These are phyloP conservation scores for Cordyceps cicadae DNA, from an alignment of 2,329 filamentous ascomycete species.

Conservation along the genomic window DNA sequence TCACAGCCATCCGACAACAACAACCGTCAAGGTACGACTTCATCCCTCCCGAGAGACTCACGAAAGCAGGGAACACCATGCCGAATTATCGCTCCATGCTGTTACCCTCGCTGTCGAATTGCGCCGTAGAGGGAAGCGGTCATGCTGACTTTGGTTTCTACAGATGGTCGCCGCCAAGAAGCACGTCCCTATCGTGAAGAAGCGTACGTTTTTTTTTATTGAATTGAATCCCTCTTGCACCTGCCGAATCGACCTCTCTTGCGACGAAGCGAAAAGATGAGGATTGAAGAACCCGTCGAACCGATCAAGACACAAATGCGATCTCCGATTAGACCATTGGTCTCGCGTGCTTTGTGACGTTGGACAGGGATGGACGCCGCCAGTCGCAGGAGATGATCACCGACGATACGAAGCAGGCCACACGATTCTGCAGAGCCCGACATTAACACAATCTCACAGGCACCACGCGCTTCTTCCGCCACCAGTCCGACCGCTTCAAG, in stretches of 20 bases:
- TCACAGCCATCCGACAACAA: constrained; percentile 13
- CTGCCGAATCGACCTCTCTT: neutral
- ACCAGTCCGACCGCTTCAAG: constrained; percentile 97
- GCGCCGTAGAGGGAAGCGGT: constrained; percentile 13
- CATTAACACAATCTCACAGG: constrained; percentile 43
- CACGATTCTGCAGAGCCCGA: neutral
- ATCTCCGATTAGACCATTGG: neutral
- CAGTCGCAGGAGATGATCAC: neutral
- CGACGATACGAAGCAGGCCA: neutral
- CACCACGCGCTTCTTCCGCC: constrained; percentile 91
- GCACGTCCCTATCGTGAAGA: constrained; percentile 99
- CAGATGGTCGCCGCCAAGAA: constrained; percentile 99
- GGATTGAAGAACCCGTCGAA: neutral
- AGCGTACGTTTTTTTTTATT: constrained; percentile 65
- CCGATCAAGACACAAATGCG: neutral
- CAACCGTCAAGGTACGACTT: constrained; percentile 11
- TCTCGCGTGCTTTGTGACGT: neutral
- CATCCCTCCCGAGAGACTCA: neutral
- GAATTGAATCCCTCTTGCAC: neutral
- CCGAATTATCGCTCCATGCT: neutral
- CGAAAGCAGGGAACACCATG: neutral
- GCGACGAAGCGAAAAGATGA: neutral
- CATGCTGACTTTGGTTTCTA: constrained; percentile 20
- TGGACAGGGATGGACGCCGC: too few species aligned
- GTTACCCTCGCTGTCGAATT: neutral